Evolutionary conservation across 169 alveolate genomes (phyloP), one percentile per base, ranked within the genome.

Genomic region (Plasmodium berghei): DNA sequence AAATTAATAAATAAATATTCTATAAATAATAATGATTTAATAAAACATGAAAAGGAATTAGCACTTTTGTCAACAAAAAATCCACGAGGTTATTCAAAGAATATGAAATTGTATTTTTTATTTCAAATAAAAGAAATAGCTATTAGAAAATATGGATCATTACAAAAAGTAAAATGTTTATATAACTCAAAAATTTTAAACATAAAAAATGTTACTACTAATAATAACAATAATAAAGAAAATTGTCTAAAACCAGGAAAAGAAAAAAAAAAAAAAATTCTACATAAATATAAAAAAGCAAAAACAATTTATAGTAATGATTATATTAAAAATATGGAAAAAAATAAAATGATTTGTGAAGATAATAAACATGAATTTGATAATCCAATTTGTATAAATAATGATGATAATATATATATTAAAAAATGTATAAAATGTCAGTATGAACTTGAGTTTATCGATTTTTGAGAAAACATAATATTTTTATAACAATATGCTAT

Each of bases 51-150:
- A 83, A 83, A 83, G 9, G 54, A 83, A 2, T 55, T 83, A 49
- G 83, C 83, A 22, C 49, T 83, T 5, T 54, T 83, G 0, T 66
- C 71, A 9, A 83, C 85, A 1, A 83, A 83, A 26, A 83, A 83
- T 42, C 90, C 90, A 54, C 72, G 90, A 26, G 90, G 90, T 4
- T 83, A 83, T 55, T 42, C 74, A 26, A 83, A 83, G 9, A 72
- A 83, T 46, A 83, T 83, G 90, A 83, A 83, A 9, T 46, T 83
- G 0, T 83, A 67, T 34, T 83, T 83, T 67, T 20, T 83, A 20
- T 83, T 83, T 56, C 90, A 83, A 83, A 83, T 83, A 8, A 83
- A 83, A 67, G 90, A 83, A 83, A 61, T 83, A 40, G 90, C 90
- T 8, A 66, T 83, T 66, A 18, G 90, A 34, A 83, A 83, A 67